Evolutionary conservation across 345 rosid genomes (phyloP).

Genomic region (Physaria fendleri): DNA sequence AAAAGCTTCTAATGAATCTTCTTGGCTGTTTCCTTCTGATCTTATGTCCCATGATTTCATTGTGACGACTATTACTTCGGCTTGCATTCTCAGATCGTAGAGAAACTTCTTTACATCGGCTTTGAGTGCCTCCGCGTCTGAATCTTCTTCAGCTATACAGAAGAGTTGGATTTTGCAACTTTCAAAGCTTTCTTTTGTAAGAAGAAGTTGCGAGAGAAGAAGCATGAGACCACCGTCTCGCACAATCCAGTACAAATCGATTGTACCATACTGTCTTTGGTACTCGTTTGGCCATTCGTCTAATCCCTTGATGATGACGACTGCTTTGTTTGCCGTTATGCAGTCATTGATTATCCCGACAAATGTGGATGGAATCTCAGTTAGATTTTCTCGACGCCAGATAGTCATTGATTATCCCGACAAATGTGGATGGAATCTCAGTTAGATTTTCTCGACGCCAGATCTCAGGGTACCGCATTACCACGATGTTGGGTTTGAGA

Average conservation of each 20-base stretch:
- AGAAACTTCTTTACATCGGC: conserved; percentile 93
- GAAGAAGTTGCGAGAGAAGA: conserved; percentile 96
- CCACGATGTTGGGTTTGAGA: conserved; percentile 95
- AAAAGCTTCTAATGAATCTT: conserved; percentile 72
- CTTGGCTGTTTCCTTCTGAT: conserved; percentile 55
- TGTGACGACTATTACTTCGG: conserved; percentile 93
- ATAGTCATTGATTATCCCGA: conserved; percentile 89
- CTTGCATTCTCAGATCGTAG: conserved; percentile 98
- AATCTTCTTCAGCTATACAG: conserved; percentile 96
- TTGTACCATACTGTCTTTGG: conserved; percentile 92
- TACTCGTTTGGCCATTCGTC: conserved; percentile 99
- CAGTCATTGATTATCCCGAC: conserved; percentile 93
- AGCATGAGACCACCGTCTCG: conserved; percentile 99
- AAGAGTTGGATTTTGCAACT: conserved; percentile 98
- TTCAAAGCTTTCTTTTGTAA: conserved; percentile 96
- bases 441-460: conserved; percentile 94
- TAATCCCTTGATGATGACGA: conserved; percentile 95
- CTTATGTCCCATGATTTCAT: conserved; percentile 83
- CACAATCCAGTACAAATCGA: conserved; percentile 98
- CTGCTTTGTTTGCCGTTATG: conserved; percentile 96
- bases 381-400: conserved; percentile 95
- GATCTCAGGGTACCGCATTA: conserved; percentile 97
- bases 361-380: conserved; percentile 85
- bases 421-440: conserved; percentile 89
- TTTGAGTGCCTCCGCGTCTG: conserved; percentile 90